These are phyloP conservation scores for Globisporangium acanthophoron DNA, from an alignment of 352 stramenopile genomes.

Conservation along the genomic window DNA sequence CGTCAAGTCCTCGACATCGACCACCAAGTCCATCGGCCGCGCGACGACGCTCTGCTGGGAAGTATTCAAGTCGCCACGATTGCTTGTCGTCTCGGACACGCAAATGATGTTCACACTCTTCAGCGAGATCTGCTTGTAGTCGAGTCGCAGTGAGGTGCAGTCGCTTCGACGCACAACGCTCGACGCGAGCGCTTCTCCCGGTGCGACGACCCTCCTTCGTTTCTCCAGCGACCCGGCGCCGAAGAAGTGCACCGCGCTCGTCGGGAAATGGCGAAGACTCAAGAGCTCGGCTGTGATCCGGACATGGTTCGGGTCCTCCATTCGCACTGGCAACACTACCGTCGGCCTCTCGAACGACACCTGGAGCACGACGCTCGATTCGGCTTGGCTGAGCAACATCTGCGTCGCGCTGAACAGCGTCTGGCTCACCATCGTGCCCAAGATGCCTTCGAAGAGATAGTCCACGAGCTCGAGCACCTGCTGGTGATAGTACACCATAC, in stretches of 20 bases:
- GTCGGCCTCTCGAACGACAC: conserved; percentile 54
- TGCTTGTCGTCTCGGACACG: conserved; percentile 3
- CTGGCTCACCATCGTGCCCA: conserved; percentile 65
- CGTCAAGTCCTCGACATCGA: conserved; percentile 67
- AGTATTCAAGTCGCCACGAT: neutral
- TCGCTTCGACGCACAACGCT: conserved; percentile 35
- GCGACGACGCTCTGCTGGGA: conserved; percentile 20
- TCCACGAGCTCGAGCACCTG: conserved; percentile 78
- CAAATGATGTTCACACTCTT: conserved; percentile 54
- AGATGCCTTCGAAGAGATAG: conserved; percentile 77
- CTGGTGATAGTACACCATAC: conserved; percentile 84
- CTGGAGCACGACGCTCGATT: conserved; percentile 46
- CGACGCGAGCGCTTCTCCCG: conserved; percentile 17
- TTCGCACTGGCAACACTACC: conserved; percentile 55
- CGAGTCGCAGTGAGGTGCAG: conserved; percentile 17
- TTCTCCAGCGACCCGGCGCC: conserved; percentile 17
- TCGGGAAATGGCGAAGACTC: conserved; percentile 52
- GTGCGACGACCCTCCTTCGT: conserved; percentile 25
- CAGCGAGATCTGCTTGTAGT: conserved; percentile 38
- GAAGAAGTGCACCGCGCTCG: conserved; percentile 47
- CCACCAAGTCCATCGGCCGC: conserved; percentile 36
- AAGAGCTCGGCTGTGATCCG: conserved; percentile 53
- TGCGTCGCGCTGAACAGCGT: conserved; percentile 70
- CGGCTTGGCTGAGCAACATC: conserved; percentile 57
- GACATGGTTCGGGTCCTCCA: conserved; percentile 46